Percentiles rank a stretch among this genome's conserved stretches.
Conservation (phyloP, 345 rosid species). For the Draba incana region DNA sequence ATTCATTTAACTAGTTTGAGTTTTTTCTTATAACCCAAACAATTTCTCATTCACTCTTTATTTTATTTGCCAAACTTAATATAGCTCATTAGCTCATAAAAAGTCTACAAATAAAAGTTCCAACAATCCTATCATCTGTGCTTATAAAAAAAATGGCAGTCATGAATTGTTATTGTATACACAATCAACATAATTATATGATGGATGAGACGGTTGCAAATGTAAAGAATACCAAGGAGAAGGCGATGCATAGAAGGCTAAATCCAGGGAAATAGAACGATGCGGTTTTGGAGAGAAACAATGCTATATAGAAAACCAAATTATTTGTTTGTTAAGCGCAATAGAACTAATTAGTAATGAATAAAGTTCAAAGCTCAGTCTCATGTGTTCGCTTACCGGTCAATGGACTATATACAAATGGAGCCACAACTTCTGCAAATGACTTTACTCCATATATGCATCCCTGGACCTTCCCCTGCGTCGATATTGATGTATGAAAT, state of each 20-base stretch:
- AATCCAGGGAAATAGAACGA: conserved; percentile 92
- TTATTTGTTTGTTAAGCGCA: background rate
- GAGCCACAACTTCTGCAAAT: conserved; percentile 71
- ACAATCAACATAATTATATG: background rate
- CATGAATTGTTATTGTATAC: too few relatives aligned
- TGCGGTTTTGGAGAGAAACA: conserved; percentile 73
- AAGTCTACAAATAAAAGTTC: too few relatives aligned
- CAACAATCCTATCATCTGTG: conserved; percentile 76
- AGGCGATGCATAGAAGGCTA: conserved; percentile 65
- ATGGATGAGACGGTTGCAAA: background rate
- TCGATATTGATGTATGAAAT: background rate
- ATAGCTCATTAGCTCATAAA: too few relatives aligned
- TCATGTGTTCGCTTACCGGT: conserved; percentile 48
- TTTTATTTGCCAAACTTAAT: too few relatives aligned
- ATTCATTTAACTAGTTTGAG: too few relatives aligned
- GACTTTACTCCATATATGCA: conserved; percentile 79
- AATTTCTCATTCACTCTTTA: too few relatives aligned
- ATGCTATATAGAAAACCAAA: conserved; percentile 52
- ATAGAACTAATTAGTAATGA: background rate
- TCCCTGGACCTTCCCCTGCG: conserved; percentile 90
- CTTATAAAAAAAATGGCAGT: background rate
- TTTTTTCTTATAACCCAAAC: too few relatives aligned
- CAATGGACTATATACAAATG: conserved; percentile 80
- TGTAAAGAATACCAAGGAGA: conserved; percentile 51
- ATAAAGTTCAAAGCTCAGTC: background rate